These are phyloP conservation scores for Zygoascus flipseniorum DNA, from an alignment of 805 yeast genomes.

Conservation along the genomic window DNA sequence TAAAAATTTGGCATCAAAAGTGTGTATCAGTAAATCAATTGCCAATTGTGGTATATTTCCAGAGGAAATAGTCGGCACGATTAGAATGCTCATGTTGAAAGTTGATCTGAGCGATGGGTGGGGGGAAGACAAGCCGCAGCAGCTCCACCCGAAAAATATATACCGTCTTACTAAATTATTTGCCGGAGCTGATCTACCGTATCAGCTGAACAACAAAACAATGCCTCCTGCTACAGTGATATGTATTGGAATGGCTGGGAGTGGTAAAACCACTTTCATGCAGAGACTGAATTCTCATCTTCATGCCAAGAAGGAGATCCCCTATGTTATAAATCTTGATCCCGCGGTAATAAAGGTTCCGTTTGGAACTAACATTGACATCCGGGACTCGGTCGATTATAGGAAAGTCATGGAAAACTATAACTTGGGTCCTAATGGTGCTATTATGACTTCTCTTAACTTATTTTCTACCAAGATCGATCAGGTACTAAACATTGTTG, in stretches of 20 bases:
- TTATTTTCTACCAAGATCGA: constrained; percentile 92
- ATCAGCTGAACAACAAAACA: neutral
- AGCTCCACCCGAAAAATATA: neutral
- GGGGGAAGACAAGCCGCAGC: neutral
- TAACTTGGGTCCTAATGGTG: constrained; percentile 95
- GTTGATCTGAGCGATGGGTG: neutral
- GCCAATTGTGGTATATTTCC: constrained; percentile 89
- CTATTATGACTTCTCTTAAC: constrained; percentile 90
- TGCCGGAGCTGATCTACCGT: too few relatives aligned
- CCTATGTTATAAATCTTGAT: constrained; percentile 89
- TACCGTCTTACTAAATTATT: too few relatives aligned
- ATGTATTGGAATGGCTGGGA: constrained; percentile 63
- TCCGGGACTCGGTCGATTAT: constrained; percentile 91
- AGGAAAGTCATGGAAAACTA: constrained; percentile 93
- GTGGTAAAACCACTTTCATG: constrained; percentile 97
- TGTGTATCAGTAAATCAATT: constrained; percentile 62
- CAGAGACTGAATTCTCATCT: constrained; percentile 88
- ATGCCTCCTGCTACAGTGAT: constrained; percentile 26
- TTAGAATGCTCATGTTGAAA: constrained; percentile 17
- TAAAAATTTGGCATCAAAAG: constrained; percentile 43
- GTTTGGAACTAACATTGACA: constrained; percentile 88
- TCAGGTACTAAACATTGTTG: constrained; percentile 81
- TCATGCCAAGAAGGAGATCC: constrained; percentile 55
- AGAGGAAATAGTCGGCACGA: constrained; percentile 74
- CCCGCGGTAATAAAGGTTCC: constrained; percentile 96